Evolutionary conservation across 1,284 basidiomycete genomes (phyloP), one percentile per base, ranked within the genome.

Genomic region (Earliella scabrosa): DNA sequence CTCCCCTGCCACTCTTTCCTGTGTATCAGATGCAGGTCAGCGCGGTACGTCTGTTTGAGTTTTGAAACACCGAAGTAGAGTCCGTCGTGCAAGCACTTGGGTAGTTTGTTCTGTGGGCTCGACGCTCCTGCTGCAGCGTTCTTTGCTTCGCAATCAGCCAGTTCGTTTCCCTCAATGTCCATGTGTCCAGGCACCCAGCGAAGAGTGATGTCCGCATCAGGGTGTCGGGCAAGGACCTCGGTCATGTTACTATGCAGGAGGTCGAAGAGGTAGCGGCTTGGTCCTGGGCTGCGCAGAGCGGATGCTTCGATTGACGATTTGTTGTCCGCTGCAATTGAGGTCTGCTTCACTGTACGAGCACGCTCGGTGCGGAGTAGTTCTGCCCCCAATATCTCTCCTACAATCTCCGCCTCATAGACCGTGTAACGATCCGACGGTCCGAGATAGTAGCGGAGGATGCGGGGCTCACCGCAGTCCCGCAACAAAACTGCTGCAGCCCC

Each of bases 391-490:
- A 66, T 49, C 0, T 67, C 47, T 2, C 68, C 72, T 0, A 71
- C 61, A 0, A 61, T 47, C 58, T 75, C 68, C 0, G 64, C 71
- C 48, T 76, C 70, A 52, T 68, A 71, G 2, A 71, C 68, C 0
- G 69, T 70, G 62, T 75, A 71, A 14, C 62, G 20, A 1, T 21
- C 47, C 1, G 50, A 44, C 0, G 50, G 34, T 0, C 73, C 73
- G 0, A 74, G 65, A 50, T 68, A 48, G 41, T 57, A 61, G 0
- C 47, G 52, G 1, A 70, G 56, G 0, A 56, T 40, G 14, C 38
- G 18, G 3, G 50, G 45, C 0, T 14, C 27, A 5, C 13, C 6
- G 1, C 21, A 11, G 0, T 57, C 58, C 0, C 45, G 35, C 8
- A 10, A 51, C 16, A 65, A 47, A 0, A 63, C 24, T 18, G 51